Base-by-base conservation (phyloP, 2,329 filamentous ascomycete genomes). In the Chaetomium sp. region DNA sequence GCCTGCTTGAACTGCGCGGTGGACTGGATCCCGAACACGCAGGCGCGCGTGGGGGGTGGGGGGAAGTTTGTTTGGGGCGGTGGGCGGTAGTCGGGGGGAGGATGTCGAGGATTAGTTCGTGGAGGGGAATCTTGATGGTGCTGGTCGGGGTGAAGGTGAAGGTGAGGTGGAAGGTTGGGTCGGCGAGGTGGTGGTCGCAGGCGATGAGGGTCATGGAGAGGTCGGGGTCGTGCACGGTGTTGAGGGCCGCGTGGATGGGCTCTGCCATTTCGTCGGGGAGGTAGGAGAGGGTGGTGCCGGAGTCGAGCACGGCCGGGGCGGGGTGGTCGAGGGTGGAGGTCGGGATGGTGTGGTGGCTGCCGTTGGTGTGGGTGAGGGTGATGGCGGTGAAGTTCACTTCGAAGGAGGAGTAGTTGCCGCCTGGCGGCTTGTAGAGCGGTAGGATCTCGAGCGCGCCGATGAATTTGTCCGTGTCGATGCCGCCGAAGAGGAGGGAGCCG, bases 401-500 rank as follows among this genome's bases (percentile, higher is more conserved):
- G 65, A 80, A 81, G 51, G 78, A 75, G 12, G 75, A 75, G 23
- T 79, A 73, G 42, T 81, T 53, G 21, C 62, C 77, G n/a, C 77
- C 75, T 47, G 75, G 77, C 3, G 70, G 35, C 55, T 76, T 77
- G 60, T 85, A 74, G 67, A 90, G 83, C 8, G 86, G 84, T 4
- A 90, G 74, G 7, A 81, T 81, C 49, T 79, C 71, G 2, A 91
- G 80, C 13, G 77, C 70, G 61, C 87, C 88, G 4, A 81, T 78
- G 76, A 85, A 91, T 75, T 90, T 90, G 65, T 81, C 82, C 1
- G 82, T 87, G 76, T 91, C 88, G 63, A 91, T 81, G 56, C 88
- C 89, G 63, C 89, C 89, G 69, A 91, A 91, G 16, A 91, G 79
- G 67, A 91, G 85, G 67, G 80, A 85, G 50, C 89, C 89, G 0